Conservation (phyloP, 352 stramenopile genomes). For the Peronospora belbahrii region DNA sequence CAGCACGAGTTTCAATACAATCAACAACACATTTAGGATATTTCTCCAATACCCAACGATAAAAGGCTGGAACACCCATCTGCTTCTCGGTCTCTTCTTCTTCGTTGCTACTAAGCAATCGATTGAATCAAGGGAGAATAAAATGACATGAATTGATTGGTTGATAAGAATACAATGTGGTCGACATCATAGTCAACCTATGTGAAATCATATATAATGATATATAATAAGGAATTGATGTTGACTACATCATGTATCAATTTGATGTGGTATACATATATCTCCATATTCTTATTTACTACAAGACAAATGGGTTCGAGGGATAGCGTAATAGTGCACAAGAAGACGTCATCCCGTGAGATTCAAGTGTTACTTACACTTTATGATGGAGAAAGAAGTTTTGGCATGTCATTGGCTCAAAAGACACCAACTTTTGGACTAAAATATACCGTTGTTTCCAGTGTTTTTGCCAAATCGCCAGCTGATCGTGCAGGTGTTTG, state of each 20-base stretch:
- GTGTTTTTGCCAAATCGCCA: constrained; percentile 46
- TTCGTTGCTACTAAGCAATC: too few relatives aligned
- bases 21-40: constrained; percentile 98
- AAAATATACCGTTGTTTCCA: constrained; percentile 45
- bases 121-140: too few relatives aligned
- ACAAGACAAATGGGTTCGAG: too few relatives aligned
- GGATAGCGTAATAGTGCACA: too few relatives aligned
- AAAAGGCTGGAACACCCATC: constrained; percentile 99
- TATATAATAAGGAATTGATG: too few relatives aligned
- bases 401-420: constrained; percentile 64
- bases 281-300: too few relatives aligned
- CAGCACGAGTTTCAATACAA: constrained; percentile 60
- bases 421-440: constrained; percentile 4
- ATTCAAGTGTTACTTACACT: constrained; percentile 41
- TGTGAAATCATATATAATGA: too few relatives aligned
- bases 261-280: too few relatives aligned
- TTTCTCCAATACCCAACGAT: constrained; percentile 98
- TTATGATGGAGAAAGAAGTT: constrained; percentile 40
- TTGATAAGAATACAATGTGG: constrained; percentile 5
- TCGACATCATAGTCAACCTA: background rate
- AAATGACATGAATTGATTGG: constrained; percentile 23
- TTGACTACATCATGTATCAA: too few relatives aligned
- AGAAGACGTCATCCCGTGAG: background rate
- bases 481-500: constrained; percentile 46
- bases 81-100: too few relatives aligned